A percentile compares a stretch with the other conserved stretches of the same genome.
phyloP scores from a whole-genome alignment of 2,329 filamentous ascomycete genomes.

The Penicillium concentricum region DNA sequence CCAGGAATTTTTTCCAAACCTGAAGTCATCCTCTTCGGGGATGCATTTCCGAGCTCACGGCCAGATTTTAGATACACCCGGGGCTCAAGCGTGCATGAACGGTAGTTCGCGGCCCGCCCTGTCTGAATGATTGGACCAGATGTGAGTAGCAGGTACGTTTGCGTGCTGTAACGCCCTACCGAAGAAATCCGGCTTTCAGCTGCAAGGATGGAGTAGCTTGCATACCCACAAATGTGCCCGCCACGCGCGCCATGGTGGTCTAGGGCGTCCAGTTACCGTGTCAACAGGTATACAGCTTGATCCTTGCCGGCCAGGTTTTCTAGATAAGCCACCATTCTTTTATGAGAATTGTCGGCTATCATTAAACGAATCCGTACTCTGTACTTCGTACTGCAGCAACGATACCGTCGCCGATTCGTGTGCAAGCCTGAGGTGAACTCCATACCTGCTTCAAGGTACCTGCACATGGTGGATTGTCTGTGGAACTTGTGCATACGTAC shows the following conservation, averaged over 20 bases:
- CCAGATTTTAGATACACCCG: background rate
- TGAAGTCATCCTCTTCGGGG: background rate
- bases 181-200: background rate
- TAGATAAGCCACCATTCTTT: background rate
- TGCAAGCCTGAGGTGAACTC: background rate
- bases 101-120: constrained; percentile 13
- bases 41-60: background rate
- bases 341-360: background rate
- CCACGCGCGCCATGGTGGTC: background rate
- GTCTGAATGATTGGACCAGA: background rate
- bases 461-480: constrained; percentile 2
- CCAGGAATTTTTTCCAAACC: background rate
- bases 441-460: background rate
- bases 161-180: background rate
- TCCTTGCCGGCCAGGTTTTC: constrained; percentile 1
- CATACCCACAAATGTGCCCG: background rate
- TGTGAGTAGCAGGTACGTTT: background rate
- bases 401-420: background rate
- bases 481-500: background rate
- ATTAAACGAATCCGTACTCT: background rate
- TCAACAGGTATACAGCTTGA: constrained; percentile 1
- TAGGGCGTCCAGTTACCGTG: background rate
- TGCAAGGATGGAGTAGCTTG: constrained; percentile 6
- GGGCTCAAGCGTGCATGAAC: constrained; percentile 22
- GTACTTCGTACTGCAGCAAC: background rate